Evolutionary conservation across 1,284 basidiomycete genomes (phyloP).

Genomic region (Sparassis latifolia): DNA sequence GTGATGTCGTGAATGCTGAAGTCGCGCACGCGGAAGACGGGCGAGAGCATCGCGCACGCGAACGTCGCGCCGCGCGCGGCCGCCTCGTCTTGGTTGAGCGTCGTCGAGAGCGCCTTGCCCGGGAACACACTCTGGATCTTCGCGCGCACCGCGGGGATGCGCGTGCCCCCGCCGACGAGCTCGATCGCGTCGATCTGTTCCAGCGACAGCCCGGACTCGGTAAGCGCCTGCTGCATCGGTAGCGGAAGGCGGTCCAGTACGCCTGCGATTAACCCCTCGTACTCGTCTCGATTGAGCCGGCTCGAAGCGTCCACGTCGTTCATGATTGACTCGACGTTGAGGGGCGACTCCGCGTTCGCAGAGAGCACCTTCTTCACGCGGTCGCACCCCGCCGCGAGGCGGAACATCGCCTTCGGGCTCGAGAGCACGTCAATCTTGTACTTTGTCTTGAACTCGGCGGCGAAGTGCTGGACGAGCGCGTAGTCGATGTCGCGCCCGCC

Average conservation of each 20-base stretch:
- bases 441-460: conserved; percentile 84
- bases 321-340: conserved; percentile 92
- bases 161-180: conserved; percentile 63
- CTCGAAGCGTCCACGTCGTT: conserved; percentile 76
- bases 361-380: conserved; percentile 69
- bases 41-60: conserved; percentile 90
- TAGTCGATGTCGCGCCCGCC: conserved; percentile 93
- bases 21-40: conserved; percentile 92
- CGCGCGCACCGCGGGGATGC: conserved; percentile 64
- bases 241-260: conserved; percentile 48
- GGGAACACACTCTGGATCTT: conserved; percentile 58
- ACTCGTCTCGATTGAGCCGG: conserved; percentile 51
- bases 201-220: conserved; percentile 48
- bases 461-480: conserved; percentile 82
- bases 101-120: conserved; percentile 73
- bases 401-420: conserved; percentile 88
- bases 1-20: conserved; percentile 83
- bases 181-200: conserved; percentile 64
- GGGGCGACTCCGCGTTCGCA: conserved; percentile 80
- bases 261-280: conserved; percentile 50
- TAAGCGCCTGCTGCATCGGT: conserved; percentile 52
- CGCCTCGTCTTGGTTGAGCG: conserved; percentile 94
- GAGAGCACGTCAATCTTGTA: conserved; percentile 93
- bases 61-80: conserved; percentile 91
- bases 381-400: conserved; percentile 76